A percentile compares a stretch with the other conserved stretches of the same genome.
Conservation (phyloP, 192 early-diverging fungal species). For the Fimicolochytrium jonesii region DNA sequence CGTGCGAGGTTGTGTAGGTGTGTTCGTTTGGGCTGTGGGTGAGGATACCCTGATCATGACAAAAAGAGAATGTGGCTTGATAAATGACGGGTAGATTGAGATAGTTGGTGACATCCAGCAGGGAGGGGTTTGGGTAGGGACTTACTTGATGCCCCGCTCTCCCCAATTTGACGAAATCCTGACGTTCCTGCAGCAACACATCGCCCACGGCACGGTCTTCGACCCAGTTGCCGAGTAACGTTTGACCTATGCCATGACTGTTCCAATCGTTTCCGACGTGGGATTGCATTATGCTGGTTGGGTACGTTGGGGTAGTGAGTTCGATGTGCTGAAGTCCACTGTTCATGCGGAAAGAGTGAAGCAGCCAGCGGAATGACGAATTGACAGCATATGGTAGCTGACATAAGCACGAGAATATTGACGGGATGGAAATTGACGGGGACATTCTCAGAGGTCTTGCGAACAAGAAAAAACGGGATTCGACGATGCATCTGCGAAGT, state of each 20-base stretch:
- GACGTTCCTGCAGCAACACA: constrained; percentile 30
- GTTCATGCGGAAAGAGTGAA: too few species aligned
- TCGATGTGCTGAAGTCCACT: too few species aligned
- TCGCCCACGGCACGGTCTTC: constrained; percentile 45
- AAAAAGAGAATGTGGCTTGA: background rate
- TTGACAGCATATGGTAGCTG: too few species aligned
- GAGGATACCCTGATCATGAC: constrained; percentile 11
- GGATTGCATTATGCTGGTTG: too few species aligned
- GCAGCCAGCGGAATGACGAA: too few species aligned
- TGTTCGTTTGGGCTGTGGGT: constrained; percentile 2
- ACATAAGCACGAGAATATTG: too few species aligned
- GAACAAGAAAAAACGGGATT: too few species aligned
- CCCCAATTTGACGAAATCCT: constrained; percentile 27
- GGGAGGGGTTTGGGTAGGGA: background rate
- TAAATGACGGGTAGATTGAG: background rate
- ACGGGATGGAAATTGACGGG: too few species aligned
- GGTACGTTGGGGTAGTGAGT: too few species aligned
- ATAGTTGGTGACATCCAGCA: background rate
- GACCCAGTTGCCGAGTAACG: constrained; percentile 54
- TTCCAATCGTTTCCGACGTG: too few species aligned
- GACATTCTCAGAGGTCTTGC: too few species aligned
- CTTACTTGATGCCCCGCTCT: constrained; percentile 38
- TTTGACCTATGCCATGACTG: constrained; percentile 45
- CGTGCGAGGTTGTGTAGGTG: background rate
- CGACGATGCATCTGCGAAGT: too few species aligned